Evolutionary conservation across 192 early-diverging fungal species (phyloP).

Genomic region (Podila minutissima): DNA sequence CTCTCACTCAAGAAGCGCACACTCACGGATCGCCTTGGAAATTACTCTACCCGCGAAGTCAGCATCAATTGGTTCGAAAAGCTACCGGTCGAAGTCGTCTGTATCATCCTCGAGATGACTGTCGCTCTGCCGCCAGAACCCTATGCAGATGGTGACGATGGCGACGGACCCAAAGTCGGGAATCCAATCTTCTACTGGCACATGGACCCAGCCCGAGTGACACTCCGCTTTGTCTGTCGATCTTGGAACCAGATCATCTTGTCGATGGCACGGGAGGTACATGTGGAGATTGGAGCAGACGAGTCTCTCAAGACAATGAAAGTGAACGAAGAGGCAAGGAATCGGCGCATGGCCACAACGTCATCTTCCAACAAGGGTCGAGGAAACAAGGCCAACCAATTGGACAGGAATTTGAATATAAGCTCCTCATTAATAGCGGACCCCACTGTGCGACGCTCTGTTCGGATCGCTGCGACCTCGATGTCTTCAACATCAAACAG

Average conservation of each 20-base stretch:
- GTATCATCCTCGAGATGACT: slow-evolving; percentile 16
- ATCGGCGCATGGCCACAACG: not conserved
- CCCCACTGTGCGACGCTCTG: not conserved
- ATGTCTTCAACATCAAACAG: no score
- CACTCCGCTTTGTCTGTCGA: slow-evolving; percentile 22
- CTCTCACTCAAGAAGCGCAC: not conserved
- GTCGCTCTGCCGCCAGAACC: not conserved
- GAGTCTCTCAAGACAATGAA: slow-evolving; percentile 14
- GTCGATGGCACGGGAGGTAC: slow-evolving; percentile 23
- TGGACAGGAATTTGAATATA: not conserved
- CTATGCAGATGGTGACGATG: slow-evolving; percentile 13
- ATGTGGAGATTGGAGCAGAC: slow-evolving; percentile 16
- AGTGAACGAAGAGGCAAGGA: not conserved
- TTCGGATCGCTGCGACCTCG: not conserved
- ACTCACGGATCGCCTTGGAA: not conserved
- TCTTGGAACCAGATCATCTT: slow-evolving; percentile 26
- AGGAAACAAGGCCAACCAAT: no score
- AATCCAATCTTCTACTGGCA: slow-evolving; percentile 24
- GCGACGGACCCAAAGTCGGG: slow-evolving; percentile 12
- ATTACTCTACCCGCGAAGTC: not conserved
- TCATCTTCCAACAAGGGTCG: not conserved
- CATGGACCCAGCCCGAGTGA: slow-evolving; percentile 6
- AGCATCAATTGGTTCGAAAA: slow-evolving; percentile 6
- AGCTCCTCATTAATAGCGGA: no score
- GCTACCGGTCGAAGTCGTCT: slow-evolving; percentile 20